Percentiles rank a stretch among this genome's conserved stretches.
Evolutionary conservation across 2,329 filamentous ascomycete species (phyloP).

Genomic region (Daldinia eschscholtzii): DNA sequence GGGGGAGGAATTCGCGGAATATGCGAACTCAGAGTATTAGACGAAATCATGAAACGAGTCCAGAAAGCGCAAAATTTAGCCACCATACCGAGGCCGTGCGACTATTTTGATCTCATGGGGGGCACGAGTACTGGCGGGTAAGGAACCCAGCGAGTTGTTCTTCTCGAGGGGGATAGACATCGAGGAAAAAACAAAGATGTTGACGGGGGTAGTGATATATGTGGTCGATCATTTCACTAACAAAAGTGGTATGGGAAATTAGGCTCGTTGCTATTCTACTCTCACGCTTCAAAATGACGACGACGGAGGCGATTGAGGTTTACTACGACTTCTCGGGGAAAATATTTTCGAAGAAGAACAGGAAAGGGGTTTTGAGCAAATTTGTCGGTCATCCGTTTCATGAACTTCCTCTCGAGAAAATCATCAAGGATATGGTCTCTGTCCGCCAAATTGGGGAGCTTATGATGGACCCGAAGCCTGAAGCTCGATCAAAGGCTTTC

Average conservation of each 20-base stretch:
- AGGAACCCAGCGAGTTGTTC: constrained; percentile 11
- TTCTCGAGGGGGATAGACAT: not conserved
- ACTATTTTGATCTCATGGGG: constrained; percentile 57
- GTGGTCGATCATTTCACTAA: constrained; percentile 17
- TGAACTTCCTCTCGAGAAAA: constrained; percentile 51
- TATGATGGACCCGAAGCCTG: constrained; percentile 42
- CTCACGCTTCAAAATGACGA: constrained; percentile 59
- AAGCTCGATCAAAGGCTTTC: constrained; percentile 45
- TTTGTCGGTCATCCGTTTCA: constrained; percentile 50
- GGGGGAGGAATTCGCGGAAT: constrained; percentile 55
- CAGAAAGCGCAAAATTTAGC: constrained; percentile 39
- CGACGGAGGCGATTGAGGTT: constrained; percentile 57
- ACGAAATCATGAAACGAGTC: constrained; percentile 53
- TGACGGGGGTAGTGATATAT: not conserved
- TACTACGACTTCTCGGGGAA: constrained; percentile 56
- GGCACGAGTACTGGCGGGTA: constrained; percentile 56
- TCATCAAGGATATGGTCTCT: constrained; percentile 46
- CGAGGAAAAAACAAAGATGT: not conserved
- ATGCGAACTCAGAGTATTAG: constrained; percentile 53
- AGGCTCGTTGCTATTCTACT: constrained; percentile 64
- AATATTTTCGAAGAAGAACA: constrained; percentile 54
- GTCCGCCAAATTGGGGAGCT: constrained; percentile 26
- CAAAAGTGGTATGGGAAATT: constrained; percentile 10
- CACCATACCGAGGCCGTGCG: constrained; percentile 52
- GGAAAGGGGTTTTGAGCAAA: constrained; percentile 23